These are phyloP conservation scores for Fragosphaeria purpurea DNA, from an alignment of 2,329 filamentous ascomycete genomes.

Conservation along the genomic window DNA sequence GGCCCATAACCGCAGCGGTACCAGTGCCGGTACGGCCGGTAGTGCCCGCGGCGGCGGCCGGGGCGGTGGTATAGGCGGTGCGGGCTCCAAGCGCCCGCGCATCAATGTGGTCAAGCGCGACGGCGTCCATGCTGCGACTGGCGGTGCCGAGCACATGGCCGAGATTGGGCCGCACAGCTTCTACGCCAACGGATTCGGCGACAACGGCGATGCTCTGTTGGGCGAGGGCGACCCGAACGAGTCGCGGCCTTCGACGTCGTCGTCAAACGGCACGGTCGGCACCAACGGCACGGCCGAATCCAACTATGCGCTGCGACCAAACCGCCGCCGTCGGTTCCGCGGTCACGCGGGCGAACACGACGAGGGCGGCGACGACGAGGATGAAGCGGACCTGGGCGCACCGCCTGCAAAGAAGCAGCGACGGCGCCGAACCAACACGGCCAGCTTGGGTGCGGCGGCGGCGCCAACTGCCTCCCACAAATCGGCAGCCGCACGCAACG, in stretches of 20 bases:
- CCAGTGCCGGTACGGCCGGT: no score
- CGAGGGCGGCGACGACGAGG: slow-evolving; percentile 18
- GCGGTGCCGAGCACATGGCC: neutral
- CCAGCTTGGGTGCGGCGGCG: neutral
- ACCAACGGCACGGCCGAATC: slow-evolving; percentile 40
- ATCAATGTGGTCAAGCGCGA: slow-evolving; percentile 9
- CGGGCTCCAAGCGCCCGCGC: slow-evolving; percentile 12
- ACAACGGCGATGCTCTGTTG: neutral
- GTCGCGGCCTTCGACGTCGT: slow-evolving; percentile 41
- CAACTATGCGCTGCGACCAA: slow-evolving; percentile 43
- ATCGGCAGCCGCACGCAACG: neutral
- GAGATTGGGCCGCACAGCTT: slow-evolving; percentile 32
- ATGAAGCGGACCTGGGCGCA: neutral
- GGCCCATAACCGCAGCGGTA: neutral
- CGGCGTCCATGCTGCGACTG: neutral
- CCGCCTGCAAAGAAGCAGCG: slow-evolving; percentile 17
- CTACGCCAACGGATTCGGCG: slow-evolving; percentile 12
- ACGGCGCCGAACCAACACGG: neutral
- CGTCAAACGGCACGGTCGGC: slow-evolving; percentile 33
- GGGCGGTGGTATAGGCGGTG: no score
- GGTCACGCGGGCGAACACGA: slow-evolving; percentile 28
- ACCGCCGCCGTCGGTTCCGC: slow-evolving; percentile 32
- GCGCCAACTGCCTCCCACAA: neutral
- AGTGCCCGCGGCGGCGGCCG: no score
- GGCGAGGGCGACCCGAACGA: slow-evolving; percentile 20